Percentiles rank a stretch among this genome's conserved stretches.
These are phyloP conservation scores for Dendrostoma leiphaemia DNA, from an alignment of 2,329 filamentous ascomycete species.

Conservation along the genomic window DNA sequence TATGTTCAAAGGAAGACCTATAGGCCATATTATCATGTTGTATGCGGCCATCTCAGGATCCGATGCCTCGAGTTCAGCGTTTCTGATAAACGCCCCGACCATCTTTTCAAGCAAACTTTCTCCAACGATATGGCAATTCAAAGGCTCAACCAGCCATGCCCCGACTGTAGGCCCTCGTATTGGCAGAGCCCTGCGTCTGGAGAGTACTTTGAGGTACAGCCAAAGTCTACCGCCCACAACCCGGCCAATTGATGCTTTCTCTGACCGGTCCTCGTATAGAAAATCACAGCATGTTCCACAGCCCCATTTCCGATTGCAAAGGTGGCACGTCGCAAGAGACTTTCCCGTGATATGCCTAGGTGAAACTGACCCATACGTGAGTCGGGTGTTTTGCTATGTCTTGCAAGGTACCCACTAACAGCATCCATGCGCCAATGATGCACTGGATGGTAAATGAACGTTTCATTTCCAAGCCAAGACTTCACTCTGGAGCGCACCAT, in stretches of 20 bases:
- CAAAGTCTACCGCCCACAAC: neutral
- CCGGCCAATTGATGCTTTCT: neutral
- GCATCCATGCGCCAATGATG: no score
- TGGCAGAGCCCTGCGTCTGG: neutral
- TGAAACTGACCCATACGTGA: no score
- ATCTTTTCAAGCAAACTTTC: neutral
- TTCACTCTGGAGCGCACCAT: conserved; percentile 32
- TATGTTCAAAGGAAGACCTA: neutral
- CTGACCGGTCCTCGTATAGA: no score
- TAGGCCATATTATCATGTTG: neutral
- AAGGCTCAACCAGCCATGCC: neutral
- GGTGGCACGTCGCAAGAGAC: no score
- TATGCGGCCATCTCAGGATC: neutral
- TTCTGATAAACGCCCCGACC: neutral
- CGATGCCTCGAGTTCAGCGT: neutral
- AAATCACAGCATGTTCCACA: no score
- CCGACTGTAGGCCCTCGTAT: neutral
- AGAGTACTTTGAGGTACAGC: neutral
- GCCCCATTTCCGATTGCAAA: no score
- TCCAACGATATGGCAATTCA: neutral
- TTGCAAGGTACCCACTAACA: no score
- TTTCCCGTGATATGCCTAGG: no score
- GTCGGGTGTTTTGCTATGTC: no score
- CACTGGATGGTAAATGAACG: neutral
- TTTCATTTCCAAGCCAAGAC: conserved; percentile 38